These are phyloP conservation scores for Diaporthe australafricana DNA, from an alignment of 2,329 filamentous ascomycete species.

Conservation along the genomic window DNA sequence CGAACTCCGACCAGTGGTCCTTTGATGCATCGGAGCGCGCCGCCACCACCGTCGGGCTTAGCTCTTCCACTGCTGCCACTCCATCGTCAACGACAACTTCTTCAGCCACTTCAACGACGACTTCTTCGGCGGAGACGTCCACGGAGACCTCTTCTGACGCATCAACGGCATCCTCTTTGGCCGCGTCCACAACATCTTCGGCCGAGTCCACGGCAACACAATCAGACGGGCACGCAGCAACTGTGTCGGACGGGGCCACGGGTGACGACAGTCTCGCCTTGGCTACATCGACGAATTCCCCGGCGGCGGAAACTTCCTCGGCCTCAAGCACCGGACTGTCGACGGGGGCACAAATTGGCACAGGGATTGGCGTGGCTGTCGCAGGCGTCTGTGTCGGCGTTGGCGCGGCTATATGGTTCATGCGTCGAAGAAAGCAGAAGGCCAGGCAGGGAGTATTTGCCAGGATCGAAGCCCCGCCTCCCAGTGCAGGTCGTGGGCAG, in stretches of 20 bases:
- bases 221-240: not conserved
- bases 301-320: not conserved
- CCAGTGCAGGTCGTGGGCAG: not conserved
- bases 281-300: not conserved
- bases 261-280: not conserved
- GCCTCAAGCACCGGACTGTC: slow-evolving; percentile 13
- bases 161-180: not conserved
- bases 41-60: slow-evolving; percentile 5
- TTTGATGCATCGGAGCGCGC: slow-evolving; percentile 25
- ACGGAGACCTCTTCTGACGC: not conserved
- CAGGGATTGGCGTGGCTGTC: slow-evolving; percentile 4
- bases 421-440: slow-evolving; percentile 4
- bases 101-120: not conserved
- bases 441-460: not conserved
- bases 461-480: not conserved
- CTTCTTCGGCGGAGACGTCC: not conserved
- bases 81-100: not conserved
- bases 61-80: not conserved
- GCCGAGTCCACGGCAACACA: not conserved
- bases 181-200: not conserved
- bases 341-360: slow-evolving; percentile 9
- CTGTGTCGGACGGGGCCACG: not conserved
- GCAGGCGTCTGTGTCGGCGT: slow-evolving; percentile 7
- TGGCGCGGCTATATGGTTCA: not conserved
- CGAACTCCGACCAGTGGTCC: slow-evolving; percentile 22